These are phyloP conservation scores for Royoungia palumana DNA, from an alignment of 768 basidiomycete species.

Conservation along the genomic window DNA sequence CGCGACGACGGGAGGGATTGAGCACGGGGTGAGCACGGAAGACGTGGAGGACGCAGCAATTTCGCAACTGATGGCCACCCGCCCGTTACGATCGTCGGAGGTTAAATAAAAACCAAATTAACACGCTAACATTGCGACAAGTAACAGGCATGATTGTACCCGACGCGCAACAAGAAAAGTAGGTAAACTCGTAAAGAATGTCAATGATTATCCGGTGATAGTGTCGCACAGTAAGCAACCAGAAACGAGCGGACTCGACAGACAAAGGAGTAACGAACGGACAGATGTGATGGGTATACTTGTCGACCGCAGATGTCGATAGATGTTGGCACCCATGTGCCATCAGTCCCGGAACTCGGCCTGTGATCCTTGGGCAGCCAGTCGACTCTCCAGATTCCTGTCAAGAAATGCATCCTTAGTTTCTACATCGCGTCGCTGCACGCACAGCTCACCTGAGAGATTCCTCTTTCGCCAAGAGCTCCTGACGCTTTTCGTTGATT, in stretches of 20 bases:
- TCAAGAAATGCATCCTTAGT: neutral
- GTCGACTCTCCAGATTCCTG: constrained; percentile 86
- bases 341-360: constrained; percentile 70
- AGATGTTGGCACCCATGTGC: constrained; percentile 19
- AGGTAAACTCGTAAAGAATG: constrained; percentile 32
- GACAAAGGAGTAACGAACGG: constrained; percentile 36
- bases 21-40: constrained; percentile 5
- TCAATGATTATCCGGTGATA: constrained; percentile 38
- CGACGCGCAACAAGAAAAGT: constrained; percentile 28
- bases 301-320: constrained; percentile 27
- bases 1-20: constrained; percentile 4
- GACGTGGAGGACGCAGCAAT: constrained; percentile 3
- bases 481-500: constrained; percentile 96
- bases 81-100: constrained; percentile 24
- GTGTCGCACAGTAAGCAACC: constrained; percentile 33
- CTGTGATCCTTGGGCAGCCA: constrained; percentile 85
- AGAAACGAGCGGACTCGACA: constrained; percentile 32
- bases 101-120: constrained; percentile 21
- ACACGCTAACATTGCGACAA: constrained; percentile 7
- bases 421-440: neutral
- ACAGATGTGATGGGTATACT: constrained; percentile 34
- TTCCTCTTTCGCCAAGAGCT: constrained; percentile 94
- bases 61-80: constrained; percentile 5
- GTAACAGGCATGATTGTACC: constrained; percentile 22
- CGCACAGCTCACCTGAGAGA: constrained; percentile 65